Base-by-base conservation (phyloP, 805 yeast species). In the Wickerhamomyces silvicola region DNA sequence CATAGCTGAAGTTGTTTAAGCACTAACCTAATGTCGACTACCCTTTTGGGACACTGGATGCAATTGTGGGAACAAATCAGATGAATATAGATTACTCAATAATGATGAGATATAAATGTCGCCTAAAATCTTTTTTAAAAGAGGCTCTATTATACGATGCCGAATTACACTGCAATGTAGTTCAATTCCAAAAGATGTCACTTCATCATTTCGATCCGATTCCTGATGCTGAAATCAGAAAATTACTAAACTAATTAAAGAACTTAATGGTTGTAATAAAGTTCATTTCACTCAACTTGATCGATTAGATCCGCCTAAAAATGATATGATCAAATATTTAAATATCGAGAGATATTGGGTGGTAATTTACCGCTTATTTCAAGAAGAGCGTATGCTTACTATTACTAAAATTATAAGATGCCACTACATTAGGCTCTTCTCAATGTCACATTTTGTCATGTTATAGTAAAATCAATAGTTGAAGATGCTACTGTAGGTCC, bases 271-370 rank as follows among this genome's bases (percentile, higher is more conserved):
- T 13, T 72, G 72, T 20, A 49, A 60, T 12, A 72, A 67, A 30
- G 73, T 78, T 32, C 82, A 77, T 54, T 80, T 80, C 54, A 66
- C 72, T 31, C 82, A 75, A 54, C 59, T 78, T 38, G 88, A 81
- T 52, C 69, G 77, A 54, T 46, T 72, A 28, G 94, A 83, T 52
- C 94, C 94, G 21, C 88, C 94, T 39, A 83, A 83, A 68, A 62
- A 70, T 45, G 76, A 70, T 40, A 78, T 83, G 80, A 50, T 75
- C 41, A 72, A 67, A 47, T 82, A 68, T 57, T 62, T 83, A 41
- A 79, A 76, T 38, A 78, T 82, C 34, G 86, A 81, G 61, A 74
- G 70, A 46, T 59, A 64, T 27, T 78, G 77, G 36, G 33, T 21
- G 57, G 55, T 14, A 46, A 59, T 15, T 56, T 75, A 16, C 84